Evolutionary conservation across 164 flowering plant genomes (phyloP), one percentile per base, ranked within the genome.

Genomic region (Berberis vulgaris): DNA sequence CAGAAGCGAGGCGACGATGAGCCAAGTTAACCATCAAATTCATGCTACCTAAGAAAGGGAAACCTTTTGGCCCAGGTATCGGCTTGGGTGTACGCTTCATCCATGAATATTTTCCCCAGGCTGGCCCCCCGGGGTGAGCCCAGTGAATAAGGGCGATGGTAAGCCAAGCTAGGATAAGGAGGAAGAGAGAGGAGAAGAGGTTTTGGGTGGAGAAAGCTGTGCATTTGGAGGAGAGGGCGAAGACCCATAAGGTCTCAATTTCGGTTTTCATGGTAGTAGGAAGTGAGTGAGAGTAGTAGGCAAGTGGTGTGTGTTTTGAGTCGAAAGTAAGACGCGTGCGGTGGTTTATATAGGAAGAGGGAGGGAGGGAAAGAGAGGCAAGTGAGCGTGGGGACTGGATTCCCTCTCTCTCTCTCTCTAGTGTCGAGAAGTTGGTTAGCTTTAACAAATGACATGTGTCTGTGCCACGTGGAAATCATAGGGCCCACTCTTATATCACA

Each of bases 41-140:
- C 65, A 81, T 67, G 72, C 82, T 79, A 1, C 85, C 85, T 1
- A 81, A 1, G 9, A 79, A 5, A 8, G 85, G 85, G 50, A 68
- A 12, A 1, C 85, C 85, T 49, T 64, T 56, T 1, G 83, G 83
- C 1, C 83, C 83, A 8, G 81, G 83, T 7, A 79, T 71, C 13
- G 45, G 41, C 26, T 62, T 59, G 45, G 67, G 6, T 26, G 59
- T 44, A 8, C 13, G 66, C 26, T 7, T 47, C 3, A 5, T 46
- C 5, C 6, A 5, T 5, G 49, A 41, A 65, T 74, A 62, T 45
- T 59, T 75, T 2, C 89, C 88, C 93, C 93, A 87, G 5, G 93
- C 93, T 0, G 79, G 81, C 43, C 93, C 93, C 0, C 88, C 89
- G 1, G 84, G 82, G 65, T 58, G 59, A 11, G 74, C 42, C 86